Base-by-base conservation (phyloP, 805 yeast genomes). In the Nakazawaea sp. region DNA sequence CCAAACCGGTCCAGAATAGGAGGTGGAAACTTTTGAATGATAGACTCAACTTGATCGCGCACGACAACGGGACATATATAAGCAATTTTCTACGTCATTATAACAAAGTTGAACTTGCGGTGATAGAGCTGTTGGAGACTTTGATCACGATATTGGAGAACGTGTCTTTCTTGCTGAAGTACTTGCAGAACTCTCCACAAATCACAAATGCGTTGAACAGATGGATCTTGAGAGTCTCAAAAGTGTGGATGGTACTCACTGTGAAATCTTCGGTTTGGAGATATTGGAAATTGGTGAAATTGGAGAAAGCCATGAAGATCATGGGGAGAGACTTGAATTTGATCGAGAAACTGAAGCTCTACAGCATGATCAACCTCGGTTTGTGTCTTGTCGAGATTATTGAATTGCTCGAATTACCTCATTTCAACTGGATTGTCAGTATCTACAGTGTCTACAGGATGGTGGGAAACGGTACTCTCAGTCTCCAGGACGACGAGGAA, bases 41-140 rank as follows among this genome's bases (percentile, higher is more conserved):
- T 7, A 21, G 10, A 21, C 10, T 21, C 10, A 21, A 21, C 7
- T 21, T 21, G 10, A 7, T 21, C 24, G n/a, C n/a, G n/a, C n/a
- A n/a, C 24, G 24, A 21, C 24, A 21, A 21, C 24, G 10, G 10
- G 10, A 8, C 24, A 21, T 8, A 7, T 21, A 8, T 21, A 10
- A 7, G 10, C 10, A 15, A 18, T 6, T 12, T 35, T n/a, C 87
- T 88, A 50, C 90, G 78, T 49, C 82, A 75, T 30, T 83, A 82
- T 5, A 90, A 74, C 21, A 88, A 58, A 15, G 5, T 27, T 12
- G 42, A 38, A 20, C 11, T 19, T 7, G 13, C 17, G 4, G 18
- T 34, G 28, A 33, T 38, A 9, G 42, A 38, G 2, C 7, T 20
- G 5, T 23, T 33, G 18, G 42, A 38, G 25, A 21, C 12, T n/a